phyloP scores from a whole-genome alignment of 176 grass and related monocot genomes.

The Dendrocalamus sinicus region DNA sequence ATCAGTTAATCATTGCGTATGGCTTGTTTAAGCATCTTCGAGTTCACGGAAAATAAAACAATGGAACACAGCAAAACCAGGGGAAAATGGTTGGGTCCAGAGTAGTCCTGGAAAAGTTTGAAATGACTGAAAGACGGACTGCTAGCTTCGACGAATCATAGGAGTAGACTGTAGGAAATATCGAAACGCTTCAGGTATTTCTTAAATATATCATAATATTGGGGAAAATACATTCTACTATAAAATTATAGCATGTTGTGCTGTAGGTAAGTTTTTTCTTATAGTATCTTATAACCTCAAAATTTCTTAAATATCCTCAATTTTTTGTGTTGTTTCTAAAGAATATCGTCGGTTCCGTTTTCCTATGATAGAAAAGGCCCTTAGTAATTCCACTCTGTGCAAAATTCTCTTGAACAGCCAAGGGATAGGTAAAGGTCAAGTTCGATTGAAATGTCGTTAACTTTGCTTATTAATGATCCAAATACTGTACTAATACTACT shows the following conservation, averaged over 20 bases:
- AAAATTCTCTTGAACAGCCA: slow-evolving; percentile 2
- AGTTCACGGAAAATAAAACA: neutral
- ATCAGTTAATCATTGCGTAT: slow-evolving; percentile 10
- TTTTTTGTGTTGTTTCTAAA: neutral
- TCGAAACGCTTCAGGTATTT: neutral
- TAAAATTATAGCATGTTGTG: neutral
- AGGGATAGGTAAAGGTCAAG: neutral
- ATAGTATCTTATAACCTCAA: neutral
- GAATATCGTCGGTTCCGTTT: neutral
- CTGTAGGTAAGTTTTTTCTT: neutral
- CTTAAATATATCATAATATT: neutral
- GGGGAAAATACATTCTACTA: no score
- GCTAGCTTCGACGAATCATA: neutral
- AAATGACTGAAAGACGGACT: neutral
- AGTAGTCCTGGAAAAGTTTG: neutral
- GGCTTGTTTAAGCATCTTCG: neutral
- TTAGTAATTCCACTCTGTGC: neutral
- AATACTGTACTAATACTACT: neutral
- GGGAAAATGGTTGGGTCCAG: neutral
- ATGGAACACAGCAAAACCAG: neutral
- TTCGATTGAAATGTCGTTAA: neutral
- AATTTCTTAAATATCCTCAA: neutral
- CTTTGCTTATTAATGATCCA: neutral
- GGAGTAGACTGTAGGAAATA: neutral
- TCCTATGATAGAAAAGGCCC: neutral